Percentiles rank a stretch among this genome's conserved stretches.
phyloP scores from a whole-genome alignment of 176 grass and related monocot genomes.

The Phyllostachys edulis region DNA sequence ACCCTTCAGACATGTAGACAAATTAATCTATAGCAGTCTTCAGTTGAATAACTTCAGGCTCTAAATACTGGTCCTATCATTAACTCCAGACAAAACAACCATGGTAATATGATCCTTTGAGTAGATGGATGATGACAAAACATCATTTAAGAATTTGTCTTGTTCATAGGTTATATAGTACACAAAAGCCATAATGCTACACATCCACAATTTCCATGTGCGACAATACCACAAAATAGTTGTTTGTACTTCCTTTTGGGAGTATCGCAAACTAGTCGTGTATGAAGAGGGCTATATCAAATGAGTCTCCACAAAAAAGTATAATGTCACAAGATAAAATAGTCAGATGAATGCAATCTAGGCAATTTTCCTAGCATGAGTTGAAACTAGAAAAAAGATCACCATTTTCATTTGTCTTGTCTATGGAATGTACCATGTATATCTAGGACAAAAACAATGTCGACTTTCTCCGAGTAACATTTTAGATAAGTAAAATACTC shows the following conservation, averaged over 20 bases:
- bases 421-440: background rate
- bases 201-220: background rate
- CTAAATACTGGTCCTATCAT: constrained; percentile 14
- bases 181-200: background rate
- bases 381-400: background rate
- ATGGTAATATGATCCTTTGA: background rate
- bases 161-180: background rate
- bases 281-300: constrained; percentile 1
- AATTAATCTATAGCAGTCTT: background rate
- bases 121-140: background rate
- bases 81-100: background rate
- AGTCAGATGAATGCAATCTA: background rate
- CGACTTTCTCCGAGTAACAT: background rate
- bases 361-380: background rate
- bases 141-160: background rate
- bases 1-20: background rate
- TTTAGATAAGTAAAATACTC: background rate
- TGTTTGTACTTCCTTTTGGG: background rate
- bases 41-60: background rate
- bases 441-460: background rate
- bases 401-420: background rate
- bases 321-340: background rate
- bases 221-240: background rate
- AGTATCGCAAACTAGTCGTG: background rate
- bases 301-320: background rate